These are phyloP conservation scores for Hyphopichia buzzinii DNA, from an alignment of 1,139 yeast species.

Conservation along the genomic window DNA sequence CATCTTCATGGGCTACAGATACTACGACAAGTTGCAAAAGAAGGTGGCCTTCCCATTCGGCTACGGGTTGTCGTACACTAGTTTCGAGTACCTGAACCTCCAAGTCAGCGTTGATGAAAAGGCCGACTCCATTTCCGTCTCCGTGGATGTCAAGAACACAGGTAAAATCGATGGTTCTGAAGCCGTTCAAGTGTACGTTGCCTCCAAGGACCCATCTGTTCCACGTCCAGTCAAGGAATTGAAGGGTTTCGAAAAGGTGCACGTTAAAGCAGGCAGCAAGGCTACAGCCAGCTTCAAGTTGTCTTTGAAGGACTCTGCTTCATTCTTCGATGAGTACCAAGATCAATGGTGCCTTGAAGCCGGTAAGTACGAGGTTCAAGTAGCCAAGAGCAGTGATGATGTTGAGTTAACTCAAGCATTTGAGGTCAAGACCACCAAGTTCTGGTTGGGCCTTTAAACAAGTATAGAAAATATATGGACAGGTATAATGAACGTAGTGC, in stretches of 20 bases:
- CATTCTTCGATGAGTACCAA: constrained; percentile 51
- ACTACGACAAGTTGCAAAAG: constrained; percentile 49
- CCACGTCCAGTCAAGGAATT: constrained; percentile 57
- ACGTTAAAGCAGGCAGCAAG: constrained; percentile 39
- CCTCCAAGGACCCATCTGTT: constrained; percentile 36
- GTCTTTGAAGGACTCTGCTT: constrained; percentile 48
- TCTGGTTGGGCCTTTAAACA: constrained; percentile 20
- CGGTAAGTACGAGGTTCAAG: constrained; percentile 47
- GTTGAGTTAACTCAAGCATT: constrained; percentile 29
- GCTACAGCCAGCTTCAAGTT: constrained; percentile 32
- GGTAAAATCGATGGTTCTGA: constrained; percentile 44
- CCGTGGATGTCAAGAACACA: constrained; percentile 41
- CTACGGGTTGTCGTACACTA: constrained; percentile 56
- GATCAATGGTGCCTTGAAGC: constrained; percentile 51
- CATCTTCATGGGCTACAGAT: constrained; percentile 59
- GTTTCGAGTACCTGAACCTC: constrained; percentile 27
- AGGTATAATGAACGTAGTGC: too few relatives aligned
- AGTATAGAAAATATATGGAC: too few relatives aligned
- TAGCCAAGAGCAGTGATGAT: constrained; percentile 38
- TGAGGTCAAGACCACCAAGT: constrained; percentile 20
- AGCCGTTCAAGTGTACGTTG: constrained; percentile 46
- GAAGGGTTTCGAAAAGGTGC: constrained; percentile 52
- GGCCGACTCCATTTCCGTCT: constrained; percentile 13
- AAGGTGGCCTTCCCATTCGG: constrained; percentile 60
- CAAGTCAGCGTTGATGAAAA: constrained; percentile 13